Conservation (phyloP, 495 filamentous ascomycete genomes). For the Collariella sp. region DNA sequence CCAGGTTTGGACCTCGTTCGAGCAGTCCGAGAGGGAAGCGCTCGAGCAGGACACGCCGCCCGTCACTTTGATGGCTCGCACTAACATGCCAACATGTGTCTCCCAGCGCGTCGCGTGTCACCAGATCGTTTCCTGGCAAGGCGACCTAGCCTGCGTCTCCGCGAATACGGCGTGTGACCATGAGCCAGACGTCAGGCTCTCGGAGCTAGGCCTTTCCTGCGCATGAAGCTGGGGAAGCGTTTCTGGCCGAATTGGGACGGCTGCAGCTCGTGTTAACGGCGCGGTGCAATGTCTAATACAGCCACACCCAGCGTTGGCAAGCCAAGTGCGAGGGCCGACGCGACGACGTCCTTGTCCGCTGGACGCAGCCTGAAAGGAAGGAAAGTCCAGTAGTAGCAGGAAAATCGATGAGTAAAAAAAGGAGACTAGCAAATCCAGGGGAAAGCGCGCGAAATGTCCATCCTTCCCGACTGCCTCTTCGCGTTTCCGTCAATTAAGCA, state of each 20-base stretch:
- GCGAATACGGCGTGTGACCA: too few relatives aligned
- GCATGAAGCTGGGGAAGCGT: background rate
- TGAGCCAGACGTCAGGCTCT: too few relatives aligned
- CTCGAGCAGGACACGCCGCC: too few relatives aligned
- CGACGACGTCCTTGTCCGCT: background rate
- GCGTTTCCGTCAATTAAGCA: conserved; percentile 9
- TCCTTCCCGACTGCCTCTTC: background rate
- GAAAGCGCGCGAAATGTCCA: conserved; percentile 13
- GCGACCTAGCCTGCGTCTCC: too few relatives aligned
- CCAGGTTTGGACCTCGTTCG: too few relatives aligned
- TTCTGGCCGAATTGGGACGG: conserved; percentile 7
- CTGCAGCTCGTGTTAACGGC: conserved; percentile 11
- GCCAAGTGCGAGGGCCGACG: background rate
- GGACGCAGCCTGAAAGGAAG: background rate
- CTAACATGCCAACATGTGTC: too few relatives aligned
- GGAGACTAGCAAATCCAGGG: conserved; percentile 9
- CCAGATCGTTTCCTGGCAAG: too few relatives aligned
- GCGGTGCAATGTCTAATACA: background rate
- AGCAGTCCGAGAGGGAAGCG: too few relatives aligned
- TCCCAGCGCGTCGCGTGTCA: too few relatives aligned
- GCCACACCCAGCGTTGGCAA: conserved; percentile 13
- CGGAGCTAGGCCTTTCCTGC: too few relatives aligned
- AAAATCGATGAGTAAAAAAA: conserved; percentile 1
- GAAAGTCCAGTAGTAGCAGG: background rate
- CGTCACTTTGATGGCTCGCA: too few relatives aligned